These are phyloP conservation scores for Talaromyces amestolkiae DNA, from an alignment of 2,329 filamentous ascomycete species.

Conservation along the genomic window DNA sequence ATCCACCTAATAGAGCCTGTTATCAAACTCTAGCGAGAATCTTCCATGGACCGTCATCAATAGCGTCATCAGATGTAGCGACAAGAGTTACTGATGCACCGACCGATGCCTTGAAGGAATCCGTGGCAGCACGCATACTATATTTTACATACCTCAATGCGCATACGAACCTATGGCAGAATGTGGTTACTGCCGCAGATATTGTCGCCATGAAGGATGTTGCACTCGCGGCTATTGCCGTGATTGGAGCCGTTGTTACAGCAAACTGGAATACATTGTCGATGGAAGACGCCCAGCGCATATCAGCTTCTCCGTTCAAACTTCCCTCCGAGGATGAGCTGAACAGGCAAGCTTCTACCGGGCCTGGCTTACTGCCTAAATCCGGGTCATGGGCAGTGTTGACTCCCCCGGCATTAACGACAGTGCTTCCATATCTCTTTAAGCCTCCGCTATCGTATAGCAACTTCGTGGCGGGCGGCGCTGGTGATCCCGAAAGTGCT, in stretches of 20 bases:
- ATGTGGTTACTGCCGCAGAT: conserved; percentile 55
- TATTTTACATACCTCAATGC: conserved; percentile 55
- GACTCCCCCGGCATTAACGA: conserved; percentile 50
- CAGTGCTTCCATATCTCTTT: conserved; percentile 56
- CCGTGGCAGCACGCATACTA: conserved; percentile 53
- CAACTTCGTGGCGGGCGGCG: conserved; percentile 57
- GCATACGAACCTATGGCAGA: conserved; percentile 52
- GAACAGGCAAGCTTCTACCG: conserved; percentile 36
- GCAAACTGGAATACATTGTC: conserved; percentile 53
- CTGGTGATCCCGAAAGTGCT: conserved; percentile 56
- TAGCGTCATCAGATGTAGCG: conserved; percentile 22
- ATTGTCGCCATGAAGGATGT: conserved; percentile 57
- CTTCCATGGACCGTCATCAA: conserved; percentile 54
- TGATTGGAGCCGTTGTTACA: conserved; percentile 54
- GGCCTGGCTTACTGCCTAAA: conserved; percentile 37
- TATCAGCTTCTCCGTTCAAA: conserved; percentile 29
- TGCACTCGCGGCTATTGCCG: conserved; percentile 54
- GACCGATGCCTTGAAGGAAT: conserved; percentile 47
- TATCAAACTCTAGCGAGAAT: conserved; percentile 55
- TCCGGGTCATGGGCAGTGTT: conserved; percentile 54
- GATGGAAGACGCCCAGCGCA: conserved; percentile 27
- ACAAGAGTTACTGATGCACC: conserved; percentile 31
- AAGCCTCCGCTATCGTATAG: conserved; percentile 57
- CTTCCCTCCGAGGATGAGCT: conserved; percentile 43
- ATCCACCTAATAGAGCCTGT: conserved; percentile 53